phyloP scores from a whole-genome alignment of 768 basidiomycete genomes.

The Trametes coccinea region DNA sequence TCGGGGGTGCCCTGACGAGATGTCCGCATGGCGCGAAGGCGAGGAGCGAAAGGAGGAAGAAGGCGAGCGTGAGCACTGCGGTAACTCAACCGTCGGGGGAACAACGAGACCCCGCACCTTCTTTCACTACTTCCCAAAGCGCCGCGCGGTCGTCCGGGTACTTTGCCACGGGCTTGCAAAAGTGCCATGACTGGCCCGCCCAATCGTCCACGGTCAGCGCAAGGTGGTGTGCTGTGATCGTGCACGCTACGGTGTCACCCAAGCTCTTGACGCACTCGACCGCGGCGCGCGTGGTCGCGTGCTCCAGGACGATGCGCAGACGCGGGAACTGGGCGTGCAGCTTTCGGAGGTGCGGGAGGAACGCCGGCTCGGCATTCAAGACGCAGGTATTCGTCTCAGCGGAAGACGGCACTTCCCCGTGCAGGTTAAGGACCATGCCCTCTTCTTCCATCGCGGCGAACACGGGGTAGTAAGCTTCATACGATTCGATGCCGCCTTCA shows the following conservation, averaged over 20 bases:
- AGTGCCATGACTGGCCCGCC: slow-evolving; percentile 94
- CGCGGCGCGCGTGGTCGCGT: slow-evolving; percentile 91
- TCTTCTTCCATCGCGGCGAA: slow-evolving; percentile 93
- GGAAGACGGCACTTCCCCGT: slow-evolving; percentile 97
- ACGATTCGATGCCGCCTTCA: slow-evolving; percentile 94
- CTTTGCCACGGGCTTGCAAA: slow-evolving; percentile 98
- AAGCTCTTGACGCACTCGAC: slow-evolving; percentile 81
- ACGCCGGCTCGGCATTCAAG: slow-evolving; percentile 88
- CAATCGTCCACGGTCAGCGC: slow-evolving; percentile 94
- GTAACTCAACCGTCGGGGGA: neutral
- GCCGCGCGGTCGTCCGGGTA: slow-evolving; percentile 90
- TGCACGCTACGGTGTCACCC: slow-evolving; percentile 86
- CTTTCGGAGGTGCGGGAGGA: slow-evolving; percentile 83
- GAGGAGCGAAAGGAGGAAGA: neutral
- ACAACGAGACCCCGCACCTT: slow-evolving; percentile 48
- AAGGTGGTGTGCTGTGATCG: slow-evolving; percentile 97
- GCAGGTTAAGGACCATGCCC: slow-evolving; percentile 93
- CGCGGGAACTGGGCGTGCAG: slow-evolving; percentile 83
- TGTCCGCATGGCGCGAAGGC: neutral
- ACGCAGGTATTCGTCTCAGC: slow-evolving; percentile 78
- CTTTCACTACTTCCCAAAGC: slow-evolving; percentile 69
- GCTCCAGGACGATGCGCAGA: slow-evolving; percentile 94
- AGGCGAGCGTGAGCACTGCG: neutral
- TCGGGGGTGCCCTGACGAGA: slow-evolving; percentile 71
- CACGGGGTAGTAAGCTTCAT: slow-evolving; percentile 88